Conservation (phyloP, 805 yeast genomes). For the Tetrapisispora iriomotensis region DNA sequence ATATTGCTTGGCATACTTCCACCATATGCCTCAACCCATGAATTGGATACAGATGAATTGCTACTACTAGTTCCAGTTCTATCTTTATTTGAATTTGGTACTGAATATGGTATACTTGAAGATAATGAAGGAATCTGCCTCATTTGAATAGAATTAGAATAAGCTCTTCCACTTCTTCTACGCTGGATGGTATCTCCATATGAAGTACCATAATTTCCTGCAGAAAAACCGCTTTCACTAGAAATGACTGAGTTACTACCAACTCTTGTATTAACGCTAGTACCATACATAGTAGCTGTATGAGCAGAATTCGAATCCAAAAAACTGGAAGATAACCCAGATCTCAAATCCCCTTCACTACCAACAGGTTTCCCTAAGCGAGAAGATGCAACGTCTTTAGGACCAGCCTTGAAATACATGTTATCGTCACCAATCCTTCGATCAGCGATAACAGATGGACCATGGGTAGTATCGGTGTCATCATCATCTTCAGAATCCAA, state of each 20-base stretch:
- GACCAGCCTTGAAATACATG: constrained; percentile 2
- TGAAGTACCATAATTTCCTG: not conserved
- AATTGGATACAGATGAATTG: constrained; percentile 26
- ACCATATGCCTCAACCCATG: constrained; percentile 28
- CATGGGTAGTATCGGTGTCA: constrained; percentile 5
- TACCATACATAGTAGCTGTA: constrained; percentile 25
- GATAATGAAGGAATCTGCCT: constrained; percentile 38
- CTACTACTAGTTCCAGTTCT: constrained; percentile 17
- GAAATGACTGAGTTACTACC: constrained; percentile 15
- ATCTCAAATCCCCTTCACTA: not conserved
- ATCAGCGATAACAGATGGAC: not conserved
- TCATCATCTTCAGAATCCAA: constrained; percentile 19
- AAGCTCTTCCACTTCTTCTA: constrained; percentile 9
- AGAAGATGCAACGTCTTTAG: not conserved
- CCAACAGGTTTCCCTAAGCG: not conserved
- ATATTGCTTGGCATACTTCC: constrained; percentile 34
- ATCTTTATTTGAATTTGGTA: constrained; percentile 50
- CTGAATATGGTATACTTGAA: constrained; percentile 58
- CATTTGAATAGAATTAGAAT: constrained; percentile 7
- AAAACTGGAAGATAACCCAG: constrained; percentile 23
- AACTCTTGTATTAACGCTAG: constrained; percentile 14
- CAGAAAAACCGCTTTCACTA: not conserved
- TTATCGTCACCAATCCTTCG: not conserved
- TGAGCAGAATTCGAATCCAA: constrained; percentile 29
- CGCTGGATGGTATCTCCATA: constrained; percentile 5